Evolutionary conservation across 257 asterid genomes (phyloP).

Genomic region (Thymus quinquecostatus): DNA sequence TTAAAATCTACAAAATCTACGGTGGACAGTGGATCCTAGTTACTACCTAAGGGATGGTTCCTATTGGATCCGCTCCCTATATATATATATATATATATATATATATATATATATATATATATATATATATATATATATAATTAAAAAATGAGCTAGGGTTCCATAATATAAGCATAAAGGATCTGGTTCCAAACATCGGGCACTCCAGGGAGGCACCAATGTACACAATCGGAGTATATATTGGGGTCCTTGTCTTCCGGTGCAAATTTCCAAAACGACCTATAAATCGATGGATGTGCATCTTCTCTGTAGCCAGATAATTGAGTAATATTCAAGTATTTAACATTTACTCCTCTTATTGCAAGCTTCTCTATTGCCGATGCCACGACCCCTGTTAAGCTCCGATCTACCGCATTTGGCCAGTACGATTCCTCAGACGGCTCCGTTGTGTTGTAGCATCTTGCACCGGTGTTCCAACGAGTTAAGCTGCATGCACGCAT

Average conservation of each 20-base stretch:
- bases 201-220: constrained; percentile 83
- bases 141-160: neutral
- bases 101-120: too few species aligned
- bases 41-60: too few species aligned
- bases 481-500: constrained; percentile 37
- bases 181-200: constrained; percentile 78
- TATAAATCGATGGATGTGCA: constrained; percentile 57
- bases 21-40: too few species aligned
- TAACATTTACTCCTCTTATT: constrained; percentile 44
- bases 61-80: too few species aligned
- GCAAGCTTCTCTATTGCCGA: constrained; percentile 42
- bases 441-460: constrained; percentile 50
- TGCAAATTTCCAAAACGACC: constrained; percentile 34
- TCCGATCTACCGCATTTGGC: constrained; percentile 42
- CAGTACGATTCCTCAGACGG: constrained; percentile 46
- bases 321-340: constrained; percentile 61
- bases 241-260: constrained; percentile 30
- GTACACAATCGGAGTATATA: constrained; percentile 54
- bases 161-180: constrained; percentile 47
- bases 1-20: too few species aligned
- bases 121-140: neutral
- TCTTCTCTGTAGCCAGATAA: constrained; percentile 61
- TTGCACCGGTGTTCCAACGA: constrained; percentile 42
- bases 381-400: constrained; percentile 54
- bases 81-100: too few species aligned